A percentile compares a stretch with the other conserved stretches of the same genome.
Conservation (phyloP, 306 rosid genomes). For the Delonix regia region DNA sequence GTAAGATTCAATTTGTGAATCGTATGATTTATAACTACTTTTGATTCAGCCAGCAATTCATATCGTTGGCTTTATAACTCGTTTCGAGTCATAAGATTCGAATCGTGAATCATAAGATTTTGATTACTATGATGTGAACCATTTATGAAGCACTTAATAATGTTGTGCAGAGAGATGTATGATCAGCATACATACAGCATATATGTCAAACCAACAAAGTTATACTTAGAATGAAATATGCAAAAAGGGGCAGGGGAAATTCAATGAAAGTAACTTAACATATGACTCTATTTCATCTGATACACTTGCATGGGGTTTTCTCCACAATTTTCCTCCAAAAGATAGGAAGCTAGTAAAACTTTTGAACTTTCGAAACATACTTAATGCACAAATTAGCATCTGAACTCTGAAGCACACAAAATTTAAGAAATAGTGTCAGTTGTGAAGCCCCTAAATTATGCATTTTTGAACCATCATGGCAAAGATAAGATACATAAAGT, state of each 20-base stretch:
- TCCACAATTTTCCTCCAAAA: not conserved
- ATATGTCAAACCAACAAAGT: not conserved
- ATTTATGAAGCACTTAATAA: not conserved
- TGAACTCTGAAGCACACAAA: not conserved
- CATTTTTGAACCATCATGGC: conserved; percentile 12
- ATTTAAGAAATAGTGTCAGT: not conserved
- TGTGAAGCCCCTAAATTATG: not conserved
- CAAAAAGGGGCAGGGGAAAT: not conserved
- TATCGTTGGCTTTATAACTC: no score
- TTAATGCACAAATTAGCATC: not conserved
- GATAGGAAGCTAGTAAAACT: not conserved
- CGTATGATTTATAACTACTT: no score
- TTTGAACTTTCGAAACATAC: not conserved
- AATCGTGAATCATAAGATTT: no score
- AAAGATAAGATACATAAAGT: not conserved
- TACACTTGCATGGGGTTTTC: conserved; percentile 5
- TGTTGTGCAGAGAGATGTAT: not conserved
- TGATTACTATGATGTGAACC: not conserved
- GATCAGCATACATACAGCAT: not conserved
- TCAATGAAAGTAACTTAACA: not conserved
- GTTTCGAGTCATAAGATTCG: no score
- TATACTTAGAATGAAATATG: no score
- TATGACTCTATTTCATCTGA: not conserved
- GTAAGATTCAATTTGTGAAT: no score
- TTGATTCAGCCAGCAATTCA: no score